Evolutionary conservation across 1,139 yeast genomes (phyloP), one percentile per base, ranked within the genome.

Genomic region (Barnettozyma hawaiiensis): DNA sequence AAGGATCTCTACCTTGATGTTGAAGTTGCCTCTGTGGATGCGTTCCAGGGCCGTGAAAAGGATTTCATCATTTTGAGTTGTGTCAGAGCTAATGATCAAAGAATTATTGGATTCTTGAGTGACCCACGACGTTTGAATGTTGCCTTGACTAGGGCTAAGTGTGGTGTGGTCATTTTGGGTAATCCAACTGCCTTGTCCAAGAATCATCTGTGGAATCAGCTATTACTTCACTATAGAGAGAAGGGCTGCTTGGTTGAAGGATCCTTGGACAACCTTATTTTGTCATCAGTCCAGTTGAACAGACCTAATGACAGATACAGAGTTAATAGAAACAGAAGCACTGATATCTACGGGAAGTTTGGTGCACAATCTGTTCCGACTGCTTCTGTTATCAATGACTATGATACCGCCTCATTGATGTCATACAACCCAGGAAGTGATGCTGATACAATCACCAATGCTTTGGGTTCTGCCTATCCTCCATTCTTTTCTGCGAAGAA

Each of bases 31-130:
- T 83, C 95, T 36, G 96, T 90, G 29, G 97, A 90, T 66, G 95
- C 96, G 1, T 90, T 90, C 73, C 97, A 90, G 66, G 97, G 97
- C 38, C 77, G 97, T 51, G 97, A 90, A 62, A 90, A 90, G 63
- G 96, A 90, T 59, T 87, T 78, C 57, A 86, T 90, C 47, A 85
- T 90, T 42, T 64, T 90, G 45, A 83, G 95, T 24, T 89, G 97
- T 71, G 97, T 89, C 37, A 76, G 97, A 59, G 92, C 96, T 33
- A 89, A 89, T 59, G 94, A 86, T 45, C 76, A 73, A 41, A 87
- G 83, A 54, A 75, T 73, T 9, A 86, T 90, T 62, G 97, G 97
- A 29, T 89, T 90, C 63, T 73, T 90, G 58, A 77, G 82, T 50
- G 97, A 90, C 58, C 92, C 95, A 18, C 74, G 97, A 57, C 81